Conservation (phyloP, 2,329 filamentous ascomycete species). For the Zasmidium citrigriseum region DNA sequence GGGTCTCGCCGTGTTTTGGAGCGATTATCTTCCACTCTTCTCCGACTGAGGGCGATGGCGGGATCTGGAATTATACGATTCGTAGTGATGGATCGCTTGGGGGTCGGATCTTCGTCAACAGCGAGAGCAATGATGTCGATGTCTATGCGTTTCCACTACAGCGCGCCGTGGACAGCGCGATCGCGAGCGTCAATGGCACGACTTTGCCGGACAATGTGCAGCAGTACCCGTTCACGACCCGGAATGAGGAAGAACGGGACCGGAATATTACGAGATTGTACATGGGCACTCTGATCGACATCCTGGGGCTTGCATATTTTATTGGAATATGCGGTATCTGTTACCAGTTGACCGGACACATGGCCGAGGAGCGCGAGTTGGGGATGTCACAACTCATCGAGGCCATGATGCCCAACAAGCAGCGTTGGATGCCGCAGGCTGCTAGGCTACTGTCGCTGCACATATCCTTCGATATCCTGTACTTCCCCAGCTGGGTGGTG, state of each 20-base stretch:
- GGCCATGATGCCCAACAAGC: conserved; percentile 81
- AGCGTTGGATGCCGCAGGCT: conserved; percentile 74
- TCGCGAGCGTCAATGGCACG: conserved; percentile 57
- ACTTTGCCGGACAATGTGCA: conserved; percentile 43
- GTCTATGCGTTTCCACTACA: conserved; percentile 80
- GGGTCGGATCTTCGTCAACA: conserved; percentile 62
- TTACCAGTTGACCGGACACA: conserved; percentile 83
- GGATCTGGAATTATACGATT: conserved; percentile 84
- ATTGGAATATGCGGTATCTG: conserved; percentile 77
- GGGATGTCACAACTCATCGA: conserved; percentile 89
- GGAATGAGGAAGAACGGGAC: conserved; percentile 67
- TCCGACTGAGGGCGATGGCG: conserved; percentile 66
- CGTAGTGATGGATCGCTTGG: conserved; percentile 73
- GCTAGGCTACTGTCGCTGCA: conserved; percentile 79
- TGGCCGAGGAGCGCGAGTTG: conserved; percentile 80
- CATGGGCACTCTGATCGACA: conserved; percentile 72
- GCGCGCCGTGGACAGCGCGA: conserved; percentile 73
- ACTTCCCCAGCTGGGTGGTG: conserved; percentile 79
- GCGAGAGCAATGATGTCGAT: conserved; percentile 71
- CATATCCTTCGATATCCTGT: conserved; percentile 76
- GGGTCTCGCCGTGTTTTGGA: conserved; percentile 71
- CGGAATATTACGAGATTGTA: conserved; percentile 68
- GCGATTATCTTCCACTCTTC: conserved; percentile 76
- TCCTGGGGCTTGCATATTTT: conserved; percentile 77
- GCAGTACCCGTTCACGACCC: conserved; percentile 75